Conservation (phyloP, 257 asterid species). For the Petunia axillaris region DNA sequence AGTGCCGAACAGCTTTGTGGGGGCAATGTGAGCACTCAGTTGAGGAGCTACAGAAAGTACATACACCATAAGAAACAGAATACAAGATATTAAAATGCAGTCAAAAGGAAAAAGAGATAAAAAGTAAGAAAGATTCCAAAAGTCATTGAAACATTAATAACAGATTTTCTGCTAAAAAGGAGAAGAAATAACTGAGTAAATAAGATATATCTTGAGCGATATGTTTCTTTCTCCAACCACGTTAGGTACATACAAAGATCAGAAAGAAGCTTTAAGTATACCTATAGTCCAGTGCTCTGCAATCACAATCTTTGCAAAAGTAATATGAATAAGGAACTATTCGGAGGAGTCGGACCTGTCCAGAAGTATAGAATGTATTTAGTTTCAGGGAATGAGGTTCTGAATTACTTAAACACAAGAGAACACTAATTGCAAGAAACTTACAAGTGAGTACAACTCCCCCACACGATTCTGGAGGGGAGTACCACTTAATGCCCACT, state of each 20-base stretch:
- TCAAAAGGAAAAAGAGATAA: slow-evolving; percentile 1
- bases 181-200: neutral
- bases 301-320: slow-evolving; percentile 97
- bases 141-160: neutral
- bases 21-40: slow-evolving; percentile 71
- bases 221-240: neutral
- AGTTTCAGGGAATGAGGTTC: slow-evolving; percentile 14
- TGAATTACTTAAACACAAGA: neutral
- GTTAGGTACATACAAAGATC: neutral
- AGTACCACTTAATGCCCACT: slow-evolving; percentile 98
- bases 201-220: slow-evolving; percentile 5
- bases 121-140: slow-evolving; percentile 9
- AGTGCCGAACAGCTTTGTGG: slow-evolving; percentile 82
- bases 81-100: slow-evolving; percentile 20
- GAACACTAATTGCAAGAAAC: slow-evolving; percentile 35
- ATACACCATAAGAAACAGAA: slow-evolving; percentile 27
- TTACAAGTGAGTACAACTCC: slow-evolving; percentile 96
- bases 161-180: neutral
- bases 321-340: slow-evolving; percentile 82
- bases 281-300: slow-evolving; percentile 86
- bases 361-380: slow-evolving; percentile 25
- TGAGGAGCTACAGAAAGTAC: slow-evolving; percentile 53
- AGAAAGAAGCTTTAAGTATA: slow-evolving; percentile 36
- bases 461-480: slow-evolving; percentile 99
- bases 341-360: slow-evolving; percentile 91